Conservation (phyloP, 805 yeast genomes). For the Teunomyces pallodes region DNA sequence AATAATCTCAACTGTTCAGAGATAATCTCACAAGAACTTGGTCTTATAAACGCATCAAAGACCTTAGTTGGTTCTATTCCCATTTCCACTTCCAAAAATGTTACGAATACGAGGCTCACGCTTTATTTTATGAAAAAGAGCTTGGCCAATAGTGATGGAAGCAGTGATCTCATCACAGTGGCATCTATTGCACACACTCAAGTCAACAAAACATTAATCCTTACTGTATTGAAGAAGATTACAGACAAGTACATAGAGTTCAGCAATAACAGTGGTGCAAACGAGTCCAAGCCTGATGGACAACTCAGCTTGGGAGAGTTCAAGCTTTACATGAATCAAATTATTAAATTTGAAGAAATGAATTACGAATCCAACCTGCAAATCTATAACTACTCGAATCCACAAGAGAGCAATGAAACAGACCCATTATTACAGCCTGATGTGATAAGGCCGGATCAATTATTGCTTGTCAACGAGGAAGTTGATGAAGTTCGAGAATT, state of each 20-base stretch:
- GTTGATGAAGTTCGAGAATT: slow-evolving; percentile 62
- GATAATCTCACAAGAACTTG: slow-evolving; percentile 51
- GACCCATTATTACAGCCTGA: slow-evolving; percentile 15
- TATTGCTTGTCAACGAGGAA: slow-evolving; percentile 48
- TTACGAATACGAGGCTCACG: slow-evolving; percentile 27
- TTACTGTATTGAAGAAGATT: slow-evolving; percentile 48
- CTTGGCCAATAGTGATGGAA: slow-evolving; percentile 39
- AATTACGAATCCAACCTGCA: slow-evolving; percentile 36
- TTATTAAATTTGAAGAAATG: slow-evolving; percentile 52
- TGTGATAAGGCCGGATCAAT: slow-evolving; percentile 34
- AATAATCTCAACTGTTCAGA: slow-evolving; percentile 52
- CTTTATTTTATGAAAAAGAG: slow-evolving; percentile 51
- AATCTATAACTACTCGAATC: slow-evolving; percentile 33
- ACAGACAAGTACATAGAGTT: slow-evolving; percentile 49
- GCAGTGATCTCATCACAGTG: slow-evolving; percentile 52
- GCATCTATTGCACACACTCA: slow-evolving; percentile 45
- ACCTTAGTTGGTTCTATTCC: slow-evolving; percentile 40
- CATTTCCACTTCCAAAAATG: slow-evolving; percentile 21
- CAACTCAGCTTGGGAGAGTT: slow-evolving; percentile 44
- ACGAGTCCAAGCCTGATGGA: slow-evolving; percentile 9
- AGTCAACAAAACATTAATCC: slow-evolving; percentile 45
- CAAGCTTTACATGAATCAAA: slow-evolving; percentile 54
- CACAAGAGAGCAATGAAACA: slow-evolving; percentile 12
- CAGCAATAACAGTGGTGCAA: slow-evolving; percentile 14
- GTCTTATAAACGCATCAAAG: slow-evolving; percentile 49